Conservation (phyloP, 192 early-diverging fungal genomes). For the Backusella sp. region DNA sequence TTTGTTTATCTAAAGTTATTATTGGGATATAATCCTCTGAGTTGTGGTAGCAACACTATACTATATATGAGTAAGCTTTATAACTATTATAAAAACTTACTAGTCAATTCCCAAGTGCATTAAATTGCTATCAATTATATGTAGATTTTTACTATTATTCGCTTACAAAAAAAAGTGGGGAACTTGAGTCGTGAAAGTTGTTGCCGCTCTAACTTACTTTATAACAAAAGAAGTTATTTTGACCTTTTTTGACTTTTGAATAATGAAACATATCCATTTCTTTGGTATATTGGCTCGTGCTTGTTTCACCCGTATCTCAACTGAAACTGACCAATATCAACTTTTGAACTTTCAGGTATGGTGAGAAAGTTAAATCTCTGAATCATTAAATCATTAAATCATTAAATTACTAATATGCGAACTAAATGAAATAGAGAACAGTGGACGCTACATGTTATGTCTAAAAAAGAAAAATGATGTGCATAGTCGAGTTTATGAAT, state of each 20-base stretch:
- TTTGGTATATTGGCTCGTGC: not conserved
- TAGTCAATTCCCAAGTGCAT: not conserved
- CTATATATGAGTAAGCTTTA: not conserved
- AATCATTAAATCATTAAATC: no score
- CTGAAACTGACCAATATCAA: not conserved
- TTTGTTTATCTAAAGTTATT: not conserved
- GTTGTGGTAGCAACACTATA: not conserved
- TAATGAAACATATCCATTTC: not conserved
- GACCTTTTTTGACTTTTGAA: not conserved
- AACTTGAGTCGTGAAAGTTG: no score
- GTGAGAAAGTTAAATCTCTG: not conserved
- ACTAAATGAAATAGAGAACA: no score
- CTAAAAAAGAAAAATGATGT: no score
- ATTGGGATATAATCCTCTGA: not conserved
- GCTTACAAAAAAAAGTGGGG: not conserved
- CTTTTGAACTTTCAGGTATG: not conserved
- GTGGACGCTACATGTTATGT: no score
- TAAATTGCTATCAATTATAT: not conserved
- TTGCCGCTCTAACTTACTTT: no score
- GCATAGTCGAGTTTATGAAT: no score
- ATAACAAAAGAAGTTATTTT: not conserved
- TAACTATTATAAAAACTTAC: not conserved
- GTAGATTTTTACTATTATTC: not conserved
- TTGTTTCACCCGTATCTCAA: not conserved
- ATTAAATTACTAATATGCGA: no score